phyloP scores from a whole-genome alignment of 176 grass and related monocot genomes.

The Cymbopogon citratus region DNA sequence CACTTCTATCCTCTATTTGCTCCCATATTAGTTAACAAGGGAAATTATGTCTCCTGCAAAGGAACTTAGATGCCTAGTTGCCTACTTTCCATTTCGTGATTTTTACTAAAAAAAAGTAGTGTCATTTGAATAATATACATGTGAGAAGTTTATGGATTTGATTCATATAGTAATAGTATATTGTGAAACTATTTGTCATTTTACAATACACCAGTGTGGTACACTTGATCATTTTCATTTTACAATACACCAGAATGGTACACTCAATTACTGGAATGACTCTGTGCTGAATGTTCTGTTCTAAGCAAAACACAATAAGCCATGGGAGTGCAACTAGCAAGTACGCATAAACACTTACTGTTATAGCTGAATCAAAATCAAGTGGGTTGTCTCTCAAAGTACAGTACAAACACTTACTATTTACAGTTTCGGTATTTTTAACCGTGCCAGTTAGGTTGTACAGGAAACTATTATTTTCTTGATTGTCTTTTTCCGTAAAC shows the following conservation, averaged over 20 bases:
- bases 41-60: neutral
- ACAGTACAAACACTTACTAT: neutral
- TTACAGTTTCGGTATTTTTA: neutral
- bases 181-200: neutral
- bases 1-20: neutral
- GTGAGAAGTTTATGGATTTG: neutral
- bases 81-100: neutral
- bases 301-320: neutral
- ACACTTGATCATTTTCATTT: neutral
- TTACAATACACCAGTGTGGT: neutral
- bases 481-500: neutral
- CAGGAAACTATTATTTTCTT: neutral
- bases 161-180: neutral
- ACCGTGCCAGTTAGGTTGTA: neutral
- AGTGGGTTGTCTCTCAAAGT: neutral
- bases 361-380: neutral
- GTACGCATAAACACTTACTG: neutral
- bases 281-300: neutral
- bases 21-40: neutral
- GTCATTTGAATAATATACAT: neutral
- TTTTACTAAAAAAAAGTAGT: neutral
- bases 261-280: neutral
- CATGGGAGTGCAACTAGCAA: neutral
- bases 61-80: neutral
- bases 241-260: neutral